Evolutionary conservation across 352 stramenopile genomes (phyloP).

Genomic region (Globisporangium iwayamae): DNA sequence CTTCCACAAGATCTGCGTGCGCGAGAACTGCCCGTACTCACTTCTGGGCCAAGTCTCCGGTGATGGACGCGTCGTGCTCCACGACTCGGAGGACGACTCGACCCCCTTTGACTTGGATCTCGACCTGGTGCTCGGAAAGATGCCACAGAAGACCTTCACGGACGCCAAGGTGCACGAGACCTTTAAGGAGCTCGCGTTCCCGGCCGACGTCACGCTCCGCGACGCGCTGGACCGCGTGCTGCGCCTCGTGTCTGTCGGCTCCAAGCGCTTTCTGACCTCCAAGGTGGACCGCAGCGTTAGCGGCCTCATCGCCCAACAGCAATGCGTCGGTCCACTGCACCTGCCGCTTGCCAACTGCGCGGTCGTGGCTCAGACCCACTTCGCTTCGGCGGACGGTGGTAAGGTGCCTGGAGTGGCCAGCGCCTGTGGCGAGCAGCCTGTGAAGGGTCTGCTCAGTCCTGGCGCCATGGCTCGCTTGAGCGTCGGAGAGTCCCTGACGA

Average conservation of each 20-base stretch:
- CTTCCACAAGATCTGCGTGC: conserved; percentile 94
- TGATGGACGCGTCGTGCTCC: conserved; percentile 95
- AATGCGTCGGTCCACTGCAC: conserved; percentile 98
- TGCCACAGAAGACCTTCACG: conserved; percentile 99
- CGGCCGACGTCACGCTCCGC: conserved; percentile 85
- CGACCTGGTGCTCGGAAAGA: conserved; percentile 97
- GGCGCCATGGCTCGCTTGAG: conserved; percentile 95
- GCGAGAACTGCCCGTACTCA: conserved; percentile 97
- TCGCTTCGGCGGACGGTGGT: conserved; percentile 58
- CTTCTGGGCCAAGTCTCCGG: conserved; percentile 95
- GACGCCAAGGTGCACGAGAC: conserved; percentile 72
- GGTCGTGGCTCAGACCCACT: conserved; percentile 96
- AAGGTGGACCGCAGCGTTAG: conserved; percentile 98
- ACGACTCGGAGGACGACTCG: conserved; percentile 93
- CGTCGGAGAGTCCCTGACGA: conserved; percentile 97
- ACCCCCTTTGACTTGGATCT: conserved; percentile 97
- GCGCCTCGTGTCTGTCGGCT: conserved; percentile 95
- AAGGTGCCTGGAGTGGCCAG: conserved; percentile 94
- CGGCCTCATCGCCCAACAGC: conserved; percentile 97
- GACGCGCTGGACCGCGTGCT: conserved; percentile 94
- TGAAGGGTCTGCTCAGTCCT: conserved; percentile 96
- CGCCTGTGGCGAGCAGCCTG: conserved; percentile 95
- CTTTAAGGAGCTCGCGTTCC: conserved; percentile 69
- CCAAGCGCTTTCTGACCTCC: conserved; percentile 96
- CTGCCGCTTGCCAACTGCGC: conserved; percentile 96